phyloP scores from a whole-genome alignment of 768 basidiomycete species.

The Boletus vermiculosoides region DNA sequence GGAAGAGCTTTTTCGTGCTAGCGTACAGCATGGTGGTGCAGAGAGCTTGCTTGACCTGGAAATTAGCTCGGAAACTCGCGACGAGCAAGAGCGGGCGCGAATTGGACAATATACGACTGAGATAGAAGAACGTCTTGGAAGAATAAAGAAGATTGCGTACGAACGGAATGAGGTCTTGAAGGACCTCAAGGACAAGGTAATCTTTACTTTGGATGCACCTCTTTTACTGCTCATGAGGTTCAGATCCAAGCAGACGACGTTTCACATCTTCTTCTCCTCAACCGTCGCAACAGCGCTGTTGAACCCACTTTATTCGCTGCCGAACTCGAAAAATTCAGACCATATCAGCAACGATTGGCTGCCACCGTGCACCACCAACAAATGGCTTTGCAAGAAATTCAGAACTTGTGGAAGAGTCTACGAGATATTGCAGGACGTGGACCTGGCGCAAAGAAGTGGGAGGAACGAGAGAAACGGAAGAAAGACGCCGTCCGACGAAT shows the following conservation, averaged over 20 bases:
- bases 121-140: conserved; percentile 75
- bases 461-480: conserved; percentile 77
- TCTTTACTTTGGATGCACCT: not conserved
- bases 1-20: conserved; percentile 63
- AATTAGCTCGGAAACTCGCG: conserved; percentile 55
- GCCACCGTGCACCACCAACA: conserved; percentile 80
- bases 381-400: conserved; percentile 68
- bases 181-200: conserved; percentile 94
- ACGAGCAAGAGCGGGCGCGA: conserved; percentile 65
- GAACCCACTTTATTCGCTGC: conserved; percentile 88
- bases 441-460: conserved; percentile 74
- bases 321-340: conserved; percentile 94
- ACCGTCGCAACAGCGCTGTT: conserved; percentile 77
- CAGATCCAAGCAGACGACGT: conserved; percentile 97
- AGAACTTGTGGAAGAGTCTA: conserved; percentile 69
- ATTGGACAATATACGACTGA: conserved; percentile 65
- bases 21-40: conserved; percentile 38
- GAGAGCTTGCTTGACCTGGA: conserved; percentile 74
- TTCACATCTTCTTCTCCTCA: conserved; percentile 88
- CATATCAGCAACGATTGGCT: conserved; percentile 80
- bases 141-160: conserved; percentile 77
- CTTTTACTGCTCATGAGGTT: not conserved
- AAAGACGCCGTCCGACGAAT: conserved; percentile 73
- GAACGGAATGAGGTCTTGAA: conserved; percentile 87
- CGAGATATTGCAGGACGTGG: conserved; percentile 74